phyloP scores from a whole-genome alignment of 2,329 filamentous ascomycete species.

The Aureobasidium musti region DNA sequence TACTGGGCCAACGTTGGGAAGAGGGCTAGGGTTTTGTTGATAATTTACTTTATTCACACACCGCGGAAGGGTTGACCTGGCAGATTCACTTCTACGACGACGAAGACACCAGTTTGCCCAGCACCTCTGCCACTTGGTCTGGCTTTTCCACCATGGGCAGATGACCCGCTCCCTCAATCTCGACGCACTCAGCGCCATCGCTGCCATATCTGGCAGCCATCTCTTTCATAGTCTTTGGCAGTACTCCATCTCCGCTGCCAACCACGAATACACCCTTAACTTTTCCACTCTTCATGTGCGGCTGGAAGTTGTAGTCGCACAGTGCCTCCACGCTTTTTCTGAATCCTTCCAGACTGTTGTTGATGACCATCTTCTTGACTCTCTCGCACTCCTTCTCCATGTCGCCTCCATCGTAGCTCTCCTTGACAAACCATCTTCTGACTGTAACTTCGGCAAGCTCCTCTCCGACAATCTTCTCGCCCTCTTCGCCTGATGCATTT shows the following conservation, averaged over 20 bases:
- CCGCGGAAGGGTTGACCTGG: neutral
- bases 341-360: slow-evolving; percentile 71
- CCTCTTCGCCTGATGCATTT: slow-evolving; percentile 43
- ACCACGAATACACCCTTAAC: slow-evolving; percentile 70
- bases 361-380: slow-evolving; percentile 68
- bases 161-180: slow-evolving; percentile 73
- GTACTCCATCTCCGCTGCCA: slow-evolving; percentile 70
- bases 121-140: slow-evolving; percentile 64
- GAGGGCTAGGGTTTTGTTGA: neutral
- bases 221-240: slow-evolving; percentile 77
- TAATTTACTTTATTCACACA: neutral
- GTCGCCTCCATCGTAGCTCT: slow-evolving; percentile 58
- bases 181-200: slow-evolving; percentile 59
- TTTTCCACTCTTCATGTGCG: slow-evolving; percentile 55
- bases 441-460: slow-evolving; percentile 71
- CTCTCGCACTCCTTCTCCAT: slow-evolving; percentile 54
- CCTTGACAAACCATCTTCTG: slow-evolving; percentile 69
- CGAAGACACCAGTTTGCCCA: slow-evolving; percentile 58
- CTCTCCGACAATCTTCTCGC: slow-evolving; percentile 60
- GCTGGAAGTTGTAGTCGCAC: slow-evolving; percentile 69
- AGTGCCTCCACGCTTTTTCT: slow-evolving; percentile 67
- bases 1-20: neutral
- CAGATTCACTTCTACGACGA: slow-evolving; percentile 1
- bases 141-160: slow-evolving; percentile 82
- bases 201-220: slow-evolving; percentile 63